Percentiles rank a stretch among this genome's conserved stretches.
Conservation (phyloP, 768 basidiomycete species). For the Psilocybe cubensis region DNA sequence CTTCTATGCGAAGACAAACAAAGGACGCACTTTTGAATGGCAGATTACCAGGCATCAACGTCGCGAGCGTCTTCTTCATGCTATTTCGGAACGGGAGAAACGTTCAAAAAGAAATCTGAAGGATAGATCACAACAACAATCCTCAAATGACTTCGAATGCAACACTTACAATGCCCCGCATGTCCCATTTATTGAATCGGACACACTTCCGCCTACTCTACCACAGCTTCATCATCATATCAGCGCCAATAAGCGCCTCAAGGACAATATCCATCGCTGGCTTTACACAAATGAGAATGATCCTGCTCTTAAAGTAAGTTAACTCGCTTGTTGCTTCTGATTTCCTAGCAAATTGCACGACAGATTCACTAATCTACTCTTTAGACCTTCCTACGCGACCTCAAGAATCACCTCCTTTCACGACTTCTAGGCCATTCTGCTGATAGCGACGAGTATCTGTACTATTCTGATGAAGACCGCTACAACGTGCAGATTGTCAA, state of each 20-base stretch:
- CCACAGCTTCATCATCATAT: no score
- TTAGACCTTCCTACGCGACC: slow-evolving; percentile 9
- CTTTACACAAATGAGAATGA: neutral
- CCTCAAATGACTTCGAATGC: no score
- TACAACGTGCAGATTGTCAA: slow-evolving; percentile 25
- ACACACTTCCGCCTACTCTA: no score
- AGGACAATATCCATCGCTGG: neutral
- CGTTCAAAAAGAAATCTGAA: neutral
- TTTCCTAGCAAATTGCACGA: neutral
- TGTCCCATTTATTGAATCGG: no score
- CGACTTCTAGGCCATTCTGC: slow-evolving; percentile 16
- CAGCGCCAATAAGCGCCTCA: no score
- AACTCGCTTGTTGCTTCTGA: neutral
- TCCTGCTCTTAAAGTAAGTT: neutral
- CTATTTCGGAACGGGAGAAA: neutral
- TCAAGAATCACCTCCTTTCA: slow-evolving; percentile 32
- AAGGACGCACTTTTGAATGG: neutral
- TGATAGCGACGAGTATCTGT: slow-evolving; percentile 26
- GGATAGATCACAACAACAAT: no score
- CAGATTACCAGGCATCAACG: neutral
- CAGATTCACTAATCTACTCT: no score
- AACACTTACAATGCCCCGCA: no score
- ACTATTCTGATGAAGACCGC: slow-evolving; percentile 17
- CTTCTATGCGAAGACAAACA: neutral
- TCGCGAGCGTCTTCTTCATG: neutral